Evolutionary conservation across 306 rosid species (phyloP), one percentile per base, ranked within the genome.

Genomic region (Ochetophila trinervis): DNA sequence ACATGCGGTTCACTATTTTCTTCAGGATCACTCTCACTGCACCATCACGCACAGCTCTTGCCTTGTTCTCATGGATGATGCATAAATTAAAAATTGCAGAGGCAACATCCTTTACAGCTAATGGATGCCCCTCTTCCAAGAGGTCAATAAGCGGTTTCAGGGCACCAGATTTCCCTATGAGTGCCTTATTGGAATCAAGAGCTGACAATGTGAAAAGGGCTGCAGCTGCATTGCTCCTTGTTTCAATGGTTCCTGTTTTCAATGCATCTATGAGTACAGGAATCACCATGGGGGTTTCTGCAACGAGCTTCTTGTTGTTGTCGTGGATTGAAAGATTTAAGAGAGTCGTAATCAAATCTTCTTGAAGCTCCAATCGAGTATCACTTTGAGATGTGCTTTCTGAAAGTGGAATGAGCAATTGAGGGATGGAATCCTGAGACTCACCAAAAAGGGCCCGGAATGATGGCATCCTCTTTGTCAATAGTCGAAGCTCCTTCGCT

Each of bases 221-320:
- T 4, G 98, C 98, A 15, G 98, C 96, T 8, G 98, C 83, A 66
- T 89, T 92, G 81, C 86, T 84, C 74, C 93, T 82, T 18, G 96
- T 92, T 65, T 85, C 91, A 22, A 77, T 80, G 30, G 95, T 92
- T 77, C 98, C 93, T 2, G 85, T 75, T 57, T 75, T 71, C 62
- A 92, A 72, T n/a, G 96, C 89, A 50, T 84, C 84, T 63, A 75
- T 81, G 16, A 89, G 86, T 13, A 87, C 57, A 15, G 85, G 86
- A 55, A 92, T 79, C 23, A 84, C 96, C 79, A 47, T 77, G 0
- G 88, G 93, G n/a, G 85, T 85, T 84, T 92, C 96, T 0, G 86
- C 95, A 12, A 92, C 95, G 4, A 74, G 87, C 69, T 85, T 92
- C 83, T 92, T 92, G 76, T 92, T 92, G 85, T 62, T 87, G 65